Evolutionary conservation across 2,329 filamentous ascomycete genomes (phyloP).

Genomic region (Colletotrichum abscissum): DNA sequence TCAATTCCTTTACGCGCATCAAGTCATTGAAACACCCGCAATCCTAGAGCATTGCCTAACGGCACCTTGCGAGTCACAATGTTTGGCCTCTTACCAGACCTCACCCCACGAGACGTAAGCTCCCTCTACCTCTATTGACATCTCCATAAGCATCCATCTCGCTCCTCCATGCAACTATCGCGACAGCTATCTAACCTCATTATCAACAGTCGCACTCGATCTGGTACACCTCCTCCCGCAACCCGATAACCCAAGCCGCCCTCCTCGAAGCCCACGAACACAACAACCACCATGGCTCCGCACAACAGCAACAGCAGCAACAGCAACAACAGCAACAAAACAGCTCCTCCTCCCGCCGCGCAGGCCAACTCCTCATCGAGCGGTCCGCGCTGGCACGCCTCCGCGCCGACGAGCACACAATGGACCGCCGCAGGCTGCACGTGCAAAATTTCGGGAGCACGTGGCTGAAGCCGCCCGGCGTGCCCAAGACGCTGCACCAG

Average conservation of each 20-base stretch:
- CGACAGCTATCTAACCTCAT: slow-evolving; percentile 31
- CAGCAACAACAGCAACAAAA: slow-evolving; percentile 40
- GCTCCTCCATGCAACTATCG: not conserved
- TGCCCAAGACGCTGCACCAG: slow-evolving; percentile 90
- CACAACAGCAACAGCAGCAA: slow-evolving; percentile 39
- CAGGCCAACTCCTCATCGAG: slow-evolving; percentile 60
- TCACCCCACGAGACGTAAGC: slow-evolving; percentile 77
- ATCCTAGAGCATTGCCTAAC: not conserved
- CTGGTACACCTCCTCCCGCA: slow-evolving; percentile 77
- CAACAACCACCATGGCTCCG: slow-evolving; percentile 40
- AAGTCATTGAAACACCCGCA: not conserved
- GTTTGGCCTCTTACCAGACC: slow-evolving; percentile 73
- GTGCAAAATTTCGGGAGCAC: slow-evolving; percentile 87
- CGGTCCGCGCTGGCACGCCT: slow-evolving; percentile 76
- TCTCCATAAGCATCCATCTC: not conserved
- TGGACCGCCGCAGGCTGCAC: slow-evolving; percentile 81
- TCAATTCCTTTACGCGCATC: not conserved
- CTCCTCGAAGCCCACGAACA: slow-evolving; percentile 47
- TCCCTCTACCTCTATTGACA: not conserved
- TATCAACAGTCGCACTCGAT: slow-evolving; percentile 72
- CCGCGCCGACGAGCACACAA: slow-evolving; percentile 79
- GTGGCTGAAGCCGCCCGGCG: slow-evolving; percentile 91
- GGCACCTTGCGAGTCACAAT: slow-evolving; percentile 49
- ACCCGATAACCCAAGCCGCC: slow-evolving; percentile 52
- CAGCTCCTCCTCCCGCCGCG: slow-evolving; percentile 43